These are phyloP conservation scores for Gastrolobium bilobum DNA, from an alignment of 306 rosid genomes.

Conservation along the genomic window DNA sequence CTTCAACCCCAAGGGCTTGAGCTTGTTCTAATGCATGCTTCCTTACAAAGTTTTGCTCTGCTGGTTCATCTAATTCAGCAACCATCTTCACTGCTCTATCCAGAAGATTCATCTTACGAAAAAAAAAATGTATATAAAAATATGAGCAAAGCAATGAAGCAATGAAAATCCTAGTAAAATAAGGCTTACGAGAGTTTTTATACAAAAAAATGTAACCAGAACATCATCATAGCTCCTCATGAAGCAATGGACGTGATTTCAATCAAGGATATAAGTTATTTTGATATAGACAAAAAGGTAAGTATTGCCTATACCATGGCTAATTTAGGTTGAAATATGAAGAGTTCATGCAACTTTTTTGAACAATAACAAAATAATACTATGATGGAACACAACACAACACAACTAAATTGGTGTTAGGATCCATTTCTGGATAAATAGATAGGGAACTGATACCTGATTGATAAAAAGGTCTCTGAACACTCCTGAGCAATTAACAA, in stretches of 20 bases:
- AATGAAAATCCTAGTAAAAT: not conserved
- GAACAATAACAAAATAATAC: not conserved
- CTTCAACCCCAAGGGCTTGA: slow-evolving; percentile 78
- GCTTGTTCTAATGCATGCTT: slow-evolving; percentile 97
- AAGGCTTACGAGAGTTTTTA: not conserved
- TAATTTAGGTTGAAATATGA: not conserved
- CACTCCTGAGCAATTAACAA: slow-evolving; percentile 97
- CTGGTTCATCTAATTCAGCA: slow-evolving; percentile 95
- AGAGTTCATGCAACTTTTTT: slow-evolving; percentile 7
- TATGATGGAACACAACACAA: not conserved
- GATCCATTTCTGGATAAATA: slow-evolving; percentile 16
- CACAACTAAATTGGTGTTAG: slow-evolving; percentile 18
- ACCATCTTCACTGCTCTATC: slow-evolving; percentile 99
- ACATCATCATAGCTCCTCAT: slow-evolving; percentile 16
- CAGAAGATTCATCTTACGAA: slow-evolving; percentile 89
- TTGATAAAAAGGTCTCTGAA: slow-evolving; percentile 99
- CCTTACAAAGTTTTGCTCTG: slow-evolving; percentile 78
- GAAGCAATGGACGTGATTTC: not conserved
- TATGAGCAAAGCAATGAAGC: slow-evolving; percentile 42
- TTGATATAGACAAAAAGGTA: slow-evolving; percentile 4
- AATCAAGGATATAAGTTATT: not conserved
- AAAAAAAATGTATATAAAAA: not conserved
- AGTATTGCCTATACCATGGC: slow-evolving; percentile 5
- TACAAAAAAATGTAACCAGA: not conserved
- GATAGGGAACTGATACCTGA: slow-evolving; percentile 67